Conservation (phyloP, 768 basidiomycete genomes). For the Russula brevipes region DNA sequence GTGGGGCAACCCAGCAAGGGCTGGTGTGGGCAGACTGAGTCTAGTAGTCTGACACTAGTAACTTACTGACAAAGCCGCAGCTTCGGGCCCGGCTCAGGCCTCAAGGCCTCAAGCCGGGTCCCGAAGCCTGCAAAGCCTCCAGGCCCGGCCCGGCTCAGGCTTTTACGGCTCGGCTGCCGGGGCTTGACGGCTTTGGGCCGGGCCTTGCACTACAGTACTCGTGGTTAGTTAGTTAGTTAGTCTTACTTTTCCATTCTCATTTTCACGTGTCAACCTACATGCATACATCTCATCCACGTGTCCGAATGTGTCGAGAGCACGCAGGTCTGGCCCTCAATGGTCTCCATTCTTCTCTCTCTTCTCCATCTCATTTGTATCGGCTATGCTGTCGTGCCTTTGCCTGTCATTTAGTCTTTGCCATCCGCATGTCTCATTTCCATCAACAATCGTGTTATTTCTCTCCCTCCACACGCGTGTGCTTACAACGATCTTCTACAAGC, state of each 20-base stretch:
- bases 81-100: too few species aligned
- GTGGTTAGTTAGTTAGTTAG: too few species aligned
- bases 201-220: too few species aligned
- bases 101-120: too few species aligned
- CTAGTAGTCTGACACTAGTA: too few species aligned
- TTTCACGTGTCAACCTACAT: constrained; percentile 30
- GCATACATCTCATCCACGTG: constrained; percentile 38
- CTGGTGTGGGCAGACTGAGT: too few species aligned
- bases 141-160: too few species aligned
- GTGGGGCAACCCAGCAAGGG: too few species aligned
- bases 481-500: constrained; percentile 17
- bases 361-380: constrained; percentile 24
- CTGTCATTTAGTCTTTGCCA: too few species aligned
- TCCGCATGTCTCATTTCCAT: constrained; percentile 23
- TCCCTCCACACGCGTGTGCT: constrained; percentile 20
- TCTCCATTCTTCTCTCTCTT: constrained; percentile 11
- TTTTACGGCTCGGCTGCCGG: constrained; percentile 57
- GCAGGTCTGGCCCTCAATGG: constrained; percentile 15
- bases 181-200: too few species aligned
- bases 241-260: constrained; percentile 33
- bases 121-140: too few species aligned
- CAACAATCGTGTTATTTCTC: constrained; percentile 4
- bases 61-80: too few species aligned
- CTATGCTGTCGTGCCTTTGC: constrained; percentile 17
- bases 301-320: constrained; percentile 21